Base-by-base conservation (phyloP, 202 grass and related monocot genomes). In the Schoenoplectus tabernaemontani region DNA sequence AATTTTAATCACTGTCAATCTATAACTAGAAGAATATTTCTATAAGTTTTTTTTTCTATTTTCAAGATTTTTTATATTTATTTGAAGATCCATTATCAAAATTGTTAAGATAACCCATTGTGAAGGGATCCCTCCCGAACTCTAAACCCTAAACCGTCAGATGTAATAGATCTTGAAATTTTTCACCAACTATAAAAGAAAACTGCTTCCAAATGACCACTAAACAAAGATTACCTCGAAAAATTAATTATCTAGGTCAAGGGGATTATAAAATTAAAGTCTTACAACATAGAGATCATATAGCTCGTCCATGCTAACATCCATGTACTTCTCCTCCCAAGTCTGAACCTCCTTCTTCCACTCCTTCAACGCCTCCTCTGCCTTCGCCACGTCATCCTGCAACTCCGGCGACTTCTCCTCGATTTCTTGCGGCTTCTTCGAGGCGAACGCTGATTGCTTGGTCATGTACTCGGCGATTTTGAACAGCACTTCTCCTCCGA, bases 221-320 rank as follows among this genome's bases (percentile, higher is more conserved):
- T 36, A 64, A 64, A 64, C 30, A 64, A 37, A 37, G 58, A 30
- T 13, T 30, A 30, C 58, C 22, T 10, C 9, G 11, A n/a, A 20
- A 56, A 30, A n/a, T n/a, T n/a, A n/a, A n/a, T n/a, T n/a, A n/a
- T n/a, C n/a, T n/a, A n/a, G n/a, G 23, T 9, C 9, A 23, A 23
- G 2, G n/a, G n/a, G n/a, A n/a, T n/a, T n/a, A 19, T 1, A 67
- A 70, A 26, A 70, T 24, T 4, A n/a, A 46, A 9, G 26, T 22
- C 51, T 77, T 77, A 77, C 72, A 19, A 77, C 0, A 2, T 38
- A 57, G 15, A 77, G 72, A 77, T 77, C 72, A 57, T 57, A 77
- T 24, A 77, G 72, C 72, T 57, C 20, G n/a, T 57, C 9, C 48
- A 20, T 57, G 47, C 7, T n/a, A 34, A 77, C 47, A 77, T 77